These are phyloP conservation scores for Tillandsia leiboldiana DNA, from an alignment of 176 grass and related monocot species.

Conservation along the genomic window DNA sequence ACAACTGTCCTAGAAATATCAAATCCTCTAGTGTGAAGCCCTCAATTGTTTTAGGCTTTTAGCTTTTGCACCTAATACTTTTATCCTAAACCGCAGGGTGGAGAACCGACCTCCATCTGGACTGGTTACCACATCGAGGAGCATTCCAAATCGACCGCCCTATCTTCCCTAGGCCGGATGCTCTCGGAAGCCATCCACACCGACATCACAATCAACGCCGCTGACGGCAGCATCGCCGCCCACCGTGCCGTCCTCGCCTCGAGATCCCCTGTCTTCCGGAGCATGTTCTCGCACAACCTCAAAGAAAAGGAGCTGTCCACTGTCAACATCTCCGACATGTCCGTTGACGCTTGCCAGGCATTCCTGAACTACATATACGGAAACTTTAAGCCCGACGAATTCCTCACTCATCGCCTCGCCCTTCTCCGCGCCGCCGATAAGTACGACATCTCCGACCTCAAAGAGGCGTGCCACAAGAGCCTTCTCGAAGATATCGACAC, in stretches of 20 bases:
- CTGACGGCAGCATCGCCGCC: slow-evolving; percentile 59
- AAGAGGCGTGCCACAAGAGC: slow-evolving; percentile 83
- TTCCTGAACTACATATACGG: slow-evolving; percentile 92
- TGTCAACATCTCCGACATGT: slow-evolving; percentile 82
- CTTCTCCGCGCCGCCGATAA: slow-evolving; percentile 82
- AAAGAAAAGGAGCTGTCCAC: slow-evolving; percentile 78
- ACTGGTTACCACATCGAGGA: slow-evolving; percentile 41
- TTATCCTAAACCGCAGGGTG: slow-evolving; percentile 42
- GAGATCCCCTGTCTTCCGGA: slow-evolving; percentile 64
- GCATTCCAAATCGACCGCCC: slow-evolving; percentile 35
- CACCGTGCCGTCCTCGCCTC: slow-evolving; percentile 69
- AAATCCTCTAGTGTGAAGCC: too few species aligned
- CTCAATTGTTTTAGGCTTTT: background rate
- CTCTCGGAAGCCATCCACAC: slow-evolving; percentile 61
- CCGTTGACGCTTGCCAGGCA: slow-evolving; percentile 54
- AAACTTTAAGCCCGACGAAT: slow-evolving; percentile 47
- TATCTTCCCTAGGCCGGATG: slow-evolving; percentile 51
- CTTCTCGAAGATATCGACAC: slow-evolving; percentile 64
- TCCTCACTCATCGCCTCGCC: slow-evolving; percentile 52
- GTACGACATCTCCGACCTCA: slow-evolving; percentile 81
- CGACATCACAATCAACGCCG: slow-evolving; percentile 78
- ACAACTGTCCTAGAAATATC: too few species aligned
- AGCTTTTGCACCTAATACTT: background rate
- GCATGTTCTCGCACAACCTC: slow-evolving; percentile 95
- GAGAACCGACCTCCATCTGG: slow-evolving; percentile 78